Evolutionary conservation across 169 alveolate species (phyloP), one percentile per base, ranked within the genome.

Genomic region (Plasmodium knowlesi): DNA sequence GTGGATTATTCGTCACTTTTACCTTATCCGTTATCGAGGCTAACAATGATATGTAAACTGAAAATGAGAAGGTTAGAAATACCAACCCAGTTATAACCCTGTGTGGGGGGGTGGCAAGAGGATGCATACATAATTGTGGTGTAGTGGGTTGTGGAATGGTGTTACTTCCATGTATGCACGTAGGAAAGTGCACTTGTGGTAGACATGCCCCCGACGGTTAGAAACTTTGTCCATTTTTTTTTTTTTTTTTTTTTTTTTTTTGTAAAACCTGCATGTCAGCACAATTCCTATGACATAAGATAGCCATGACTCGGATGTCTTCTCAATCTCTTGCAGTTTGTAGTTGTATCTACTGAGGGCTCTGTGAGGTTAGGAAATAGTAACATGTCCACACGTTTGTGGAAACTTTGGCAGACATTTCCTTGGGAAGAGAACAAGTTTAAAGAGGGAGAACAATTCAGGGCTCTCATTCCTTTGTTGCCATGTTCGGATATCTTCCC

Each of bases 81-180:
- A 83, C 78, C 22, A 92, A 14, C 16, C 98, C 98, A 19, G 95
- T 79, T 32, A 93, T 25, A 28, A 96, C 83, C 73, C 98, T 93
- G 76, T 78, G 94, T 19, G 96, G 96, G 30, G 96, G 96, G 10
- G 90, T 84, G 61, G 93, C n/a, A 39, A 74, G 39, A 16, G 82
- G 70, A 22, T n/a, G n/a, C n/a, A n/a, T n/a, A n/a, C n/a, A n/a
- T n/a, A n/a, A n/a, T n/a, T n/a, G n/a, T n/a, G n/a, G 3, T 50
- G 6, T 16, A 22, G 2, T 0, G 61, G 34, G n/a, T 12, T 30
- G 34, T 12, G 3, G 61, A 0, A 50, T 50, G 57, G 19, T 0
- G 57, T 3, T 46, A 46, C 57, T 0, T 9, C 53, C 53, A 43
- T 43, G 53, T 43, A 43, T 43, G 53, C 53, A 43, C 50, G 14